phyloP scores from a whole-genome alignment of 2,329 filamentous ascomycete species.

The Fusarium humuli region DNA sequence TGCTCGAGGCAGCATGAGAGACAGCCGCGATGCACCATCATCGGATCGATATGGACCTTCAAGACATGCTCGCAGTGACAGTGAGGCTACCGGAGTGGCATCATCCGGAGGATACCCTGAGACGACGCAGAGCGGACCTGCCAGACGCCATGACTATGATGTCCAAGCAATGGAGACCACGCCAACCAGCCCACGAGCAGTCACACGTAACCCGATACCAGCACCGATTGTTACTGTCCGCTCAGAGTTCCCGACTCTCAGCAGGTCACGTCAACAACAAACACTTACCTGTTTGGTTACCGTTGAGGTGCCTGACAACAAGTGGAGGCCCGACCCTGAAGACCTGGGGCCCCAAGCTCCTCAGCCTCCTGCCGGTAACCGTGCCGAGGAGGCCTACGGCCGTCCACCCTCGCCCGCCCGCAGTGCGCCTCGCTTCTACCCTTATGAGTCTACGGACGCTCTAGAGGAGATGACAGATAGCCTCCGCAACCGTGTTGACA shows the following conservation, averaged over 20 bases:
- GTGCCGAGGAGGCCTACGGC: slow-evolving; percentile 66
- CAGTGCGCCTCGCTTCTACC: slow-evolving; percentile 70
- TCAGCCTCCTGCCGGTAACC: slow-evolving; percentile 54
- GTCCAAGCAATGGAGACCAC: slow-evolving; percentile 95
- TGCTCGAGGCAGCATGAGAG: slow-evolving; percentile 57
- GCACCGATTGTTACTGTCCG: slow-evolving; percentile 92
- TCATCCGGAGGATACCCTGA: slow-evolving; percentile 86
- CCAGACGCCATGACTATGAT: slow-evolving; percentile 91
- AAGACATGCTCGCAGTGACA: slow-evolving; percentile 80
- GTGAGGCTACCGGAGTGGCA: slow-evolving; percentile 76
- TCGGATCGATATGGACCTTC: slow-evolving; percentile 61
- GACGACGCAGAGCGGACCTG: slow-evolving; percentile 74
- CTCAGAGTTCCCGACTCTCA: slow-evolving; percentile 96
- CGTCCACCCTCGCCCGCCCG: slow-evolving; percentile 70
- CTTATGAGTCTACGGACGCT: slow-evolving; percentile 80
- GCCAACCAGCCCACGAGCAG: slow-evolving; percentile 76
- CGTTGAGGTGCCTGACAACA: slow-evolving; percentile 91
- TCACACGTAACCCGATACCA: slow-evolving; percentile 87
- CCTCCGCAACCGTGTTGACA: slow-evolving; percentile 88
- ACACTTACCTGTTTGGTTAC: slow-evolving; percentile 94
- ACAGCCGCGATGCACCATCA: slow-evolving; percentile 61
- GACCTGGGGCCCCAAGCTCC: slow-evolving; percentile 72
- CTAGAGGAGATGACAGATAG: slow-evolving; percentile 89
- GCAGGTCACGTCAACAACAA: slow-evolving; percentile 90
- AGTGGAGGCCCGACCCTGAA: slow-evolving; percentile 88